Percentiles rank a stretch among this genome's conserved stretches.
Conservation (phyloP, 2,329 filamentous ascomycete genomes). For the Scedosporium boydii region DNA sequence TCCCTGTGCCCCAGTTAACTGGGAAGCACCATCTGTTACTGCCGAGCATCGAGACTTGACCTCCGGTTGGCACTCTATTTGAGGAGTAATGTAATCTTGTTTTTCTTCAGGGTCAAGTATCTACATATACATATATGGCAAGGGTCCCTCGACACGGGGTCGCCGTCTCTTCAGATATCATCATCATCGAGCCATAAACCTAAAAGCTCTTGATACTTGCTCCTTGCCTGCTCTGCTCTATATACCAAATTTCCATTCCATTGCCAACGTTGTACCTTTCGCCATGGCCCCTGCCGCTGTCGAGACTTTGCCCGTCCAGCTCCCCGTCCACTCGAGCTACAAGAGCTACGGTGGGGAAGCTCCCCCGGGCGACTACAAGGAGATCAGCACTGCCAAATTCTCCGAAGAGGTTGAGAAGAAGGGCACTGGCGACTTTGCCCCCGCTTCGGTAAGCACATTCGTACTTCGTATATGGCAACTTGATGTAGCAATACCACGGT, state of each 20-base stretch:
- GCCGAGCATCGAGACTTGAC: no score
- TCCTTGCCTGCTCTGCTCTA: background rate
- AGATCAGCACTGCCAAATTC: background rate
- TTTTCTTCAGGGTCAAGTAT: no score
- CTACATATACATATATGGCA: background rate
- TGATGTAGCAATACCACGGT: background rate
- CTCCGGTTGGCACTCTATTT: no score
- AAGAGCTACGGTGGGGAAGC: background rate
- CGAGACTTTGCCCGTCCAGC: background rate
- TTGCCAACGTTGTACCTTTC: background rate
- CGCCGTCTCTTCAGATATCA: no score
- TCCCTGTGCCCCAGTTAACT: background rate
- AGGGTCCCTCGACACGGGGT: background rate
- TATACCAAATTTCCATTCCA: background rate
- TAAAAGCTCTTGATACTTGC: background rate
- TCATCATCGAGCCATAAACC: background rate
- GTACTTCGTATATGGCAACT: background rate
- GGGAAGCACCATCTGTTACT: no score
- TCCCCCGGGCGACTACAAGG: constrained; percentile 1
- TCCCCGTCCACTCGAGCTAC: background rate
- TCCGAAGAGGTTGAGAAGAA: constrained; percentile 4
- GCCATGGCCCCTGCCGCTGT: constrained; percentile 4
- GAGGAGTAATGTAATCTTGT: no score
- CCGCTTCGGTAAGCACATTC: constrained; percentile 1
- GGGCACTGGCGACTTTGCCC: background rate